Evolutionary conservation across 2,329 filamentous ascomycete genomes (phyloP), one percentile per base, ranked within the genome.

Genomic region (Fusarium albidum): DNA sequence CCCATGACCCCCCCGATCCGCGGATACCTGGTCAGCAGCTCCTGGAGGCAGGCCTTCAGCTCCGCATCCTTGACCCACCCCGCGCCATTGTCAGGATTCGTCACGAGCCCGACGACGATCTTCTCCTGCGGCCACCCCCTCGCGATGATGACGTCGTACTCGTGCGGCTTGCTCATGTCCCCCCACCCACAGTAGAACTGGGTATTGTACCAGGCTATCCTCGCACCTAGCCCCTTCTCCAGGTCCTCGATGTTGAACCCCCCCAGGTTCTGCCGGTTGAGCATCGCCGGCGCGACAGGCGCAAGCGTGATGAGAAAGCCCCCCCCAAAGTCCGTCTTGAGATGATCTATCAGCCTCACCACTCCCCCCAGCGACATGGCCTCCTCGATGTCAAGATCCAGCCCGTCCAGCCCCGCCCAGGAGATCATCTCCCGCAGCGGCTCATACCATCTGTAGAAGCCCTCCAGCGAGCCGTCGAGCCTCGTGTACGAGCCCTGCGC

Each of bases 171-270:
- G 17, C 67, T 68, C 61, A 80, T 75, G 55, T 77, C 78, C 2
- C 90, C 90, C 85, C 91, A 96, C 0, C 91, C 91, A 65, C 89
- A 93, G 77, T 96, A 96, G 72, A 96, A 95, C 68, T 96, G 92
- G 6, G 87, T 81, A 66, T 96, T 96, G 69, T 96, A 96, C 83
- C 91, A 96, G 2, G 80, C 80, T 26, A 96, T 88, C 47, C 86
- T 79, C 10, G 74, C 72, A 0, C 86, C 86, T 3, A 82, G 76
- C 60, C 81, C 79, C 9, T 79, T 77, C 66, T 95, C 91, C 1
- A 96, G 80, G 15, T 84, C 77, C 17, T 83, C 79, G 70, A 96
- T 95, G 66, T 84, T 81, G 72, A 96, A 96, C 0, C 92, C 92
- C 43, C 88, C 91, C 2, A 96, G 77, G 67, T 90, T 89, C 14